Evolutionary conservation across 2,329 filamentous ascomycete species (phyloP), one percentile per base, ranked within the genome.

Genomic region (Chrysoporthe cubensis): DNA sequence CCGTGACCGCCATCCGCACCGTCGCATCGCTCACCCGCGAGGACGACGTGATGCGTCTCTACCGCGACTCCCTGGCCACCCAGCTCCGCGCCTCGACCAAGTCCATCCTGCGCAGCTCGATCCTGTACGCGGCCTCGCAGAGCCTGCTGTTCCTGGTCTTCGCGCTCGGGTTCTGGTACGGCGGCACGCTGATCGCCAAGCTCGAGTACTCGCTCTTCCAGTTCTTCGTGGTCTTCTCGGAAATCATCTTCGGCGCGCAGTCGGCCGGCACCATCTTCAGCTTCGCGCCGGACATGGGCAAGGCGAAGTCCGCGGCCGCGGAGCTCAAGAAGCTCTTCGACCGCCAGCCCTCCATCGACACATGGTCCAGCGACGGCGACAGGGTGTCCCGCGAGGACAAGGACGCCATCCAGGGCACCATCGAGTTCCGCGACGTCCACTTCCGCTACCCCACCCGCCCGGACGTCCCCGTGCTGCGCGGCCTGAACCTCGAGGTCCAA

Each of bases 401-500:
- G 65, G 79, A 87, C 1, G 75, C 83, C 2, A 85, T 95, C 34
- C 87, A 96, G 26, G 95, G 94, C 37, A 86, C 85, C 14, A 87
- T 99, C 71, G 94, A 98, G 77, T 97, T 99, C 82, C 89, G 91
- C 26, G 90, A 96, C 72, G 94, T 98, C 1, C 93, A 97, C 77
- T 98, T 97, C 85, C 88, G 93, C 54, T 99, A 98, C 75, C 94
- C 95, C 0, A 97, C 93, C 0, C 88, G 96, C 0, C 92, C 93
- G 0, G 93, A 97, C 73, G 93, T 97, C 73, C 92, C 93, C n/a
- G 93, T 98, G 0, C 88, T 98, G 2, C 91, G 93, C 40, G 95
- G 94, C 0, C 83, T 97, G 13, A 90, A 95, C 78, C 83, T 95
- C 7, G 83, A 81, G 16, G 87, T 95, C 54, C 87, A 89, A 40